phyloP scores from a whole-genome alignment of 179 eudicot species.

The Spergularia azorica region DNA sequence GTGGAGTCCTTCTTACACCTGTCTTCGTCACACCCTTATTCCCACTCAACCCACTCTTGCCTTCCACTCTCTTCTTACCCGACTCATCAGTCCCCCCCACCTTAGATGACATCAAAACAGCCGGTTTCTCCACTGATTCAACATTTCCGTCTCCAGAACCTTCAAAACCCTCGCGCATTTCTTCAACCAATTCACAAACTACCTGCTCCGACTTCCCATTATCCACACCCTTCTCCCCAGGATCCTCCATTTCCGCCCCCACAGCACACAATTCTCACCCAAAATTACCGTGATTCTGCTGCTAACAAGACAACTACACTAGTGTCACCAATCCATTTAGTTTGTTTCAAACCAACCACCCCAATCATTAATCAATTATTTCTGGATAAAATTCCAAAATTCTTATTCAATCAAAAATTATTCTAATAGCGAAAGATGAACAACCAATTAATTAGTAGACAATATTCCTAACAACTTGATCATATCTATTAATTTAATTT shows the following conservation, averaged over 20 bases:
- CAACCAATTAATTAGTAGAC: neutral
- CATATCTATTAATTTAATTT: neutral
- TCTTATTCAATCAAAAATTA: neutral
- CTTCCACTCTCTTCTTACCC: conserved; percentile 42
- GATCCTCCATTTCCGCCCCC: conserved; percentile 44
- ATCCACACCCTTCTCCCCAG: conserved; percentile 25
- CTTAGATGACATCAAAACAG: conserved; percentile 25
- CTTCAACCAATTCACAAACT: conserved; percentile 27
- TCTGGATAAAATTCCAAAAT: neutral
- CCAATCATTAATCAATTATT: neutral
- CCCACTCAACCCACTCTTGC: conserved; percentile 32
- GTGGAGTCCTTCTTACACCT: conserved; percentile 40
- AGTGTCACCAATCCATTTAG: neutral
- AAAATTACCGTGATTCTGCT: neutral
- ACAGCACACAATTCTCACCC: neutral
- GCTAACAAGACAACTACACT: neutral
- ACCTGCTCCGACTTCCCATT: conserved; percentile 28
- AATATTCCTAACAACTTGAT: neutral
- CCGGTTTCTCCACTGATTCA: conserved; percentile 15
- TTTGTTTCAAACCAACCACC: conserved; percentile 7
- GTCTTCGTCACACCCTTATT: conserved; percentile 46
- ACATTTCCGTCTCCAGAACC: conserved; percentile 31
- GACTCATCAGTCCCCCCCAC: conserved; percentile 36
- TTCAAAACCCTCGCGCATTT: conserved; percentile 17
- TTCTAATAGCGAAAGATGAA: neutral